Evolutionary conservation across 768 basidiomycete species (phyloP).

Genomic region (Termitomyces sp.): DNA sequence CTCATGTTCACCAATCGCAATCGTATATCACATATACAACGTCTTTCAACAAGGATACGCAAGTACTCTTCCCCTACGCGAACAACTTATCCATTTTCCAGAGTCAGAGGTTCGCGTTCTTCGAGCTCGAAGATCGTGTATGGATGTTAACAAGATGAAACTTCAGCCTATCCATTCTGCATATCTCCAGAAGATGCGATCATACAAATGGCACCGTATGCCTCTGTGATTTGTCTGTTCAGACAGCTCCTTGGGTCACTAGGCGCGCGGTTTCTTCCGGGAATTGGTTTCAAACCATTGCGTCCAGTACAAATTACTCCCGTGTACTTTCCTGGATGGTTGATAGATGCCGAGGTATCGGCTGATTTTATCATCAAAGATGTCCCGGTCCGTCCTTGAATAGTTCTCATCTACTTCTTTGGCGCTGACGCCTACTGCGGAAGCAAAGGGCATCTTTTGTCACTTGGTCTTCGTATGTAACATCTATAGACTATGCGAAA

Average conservation of each 20-base stretch:
- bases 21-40: constrained; percentile 12
- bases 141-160: neutral
- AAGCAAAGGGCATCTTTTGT: constrained; percentile 28
- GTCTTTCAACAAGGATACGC: neutral
- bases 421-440: neutral
- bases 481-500: neutral
- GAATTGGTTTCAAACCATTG: constrained; percentile 30
- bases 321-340: constrained; percentile 61
- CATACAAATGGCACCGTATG: constrained; percentile 27
- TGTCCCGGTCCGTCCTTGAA: constrained; percentile 18
- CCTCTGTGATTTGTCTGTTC: constrained; percentile 20
- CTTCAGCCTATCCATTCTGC: constrained; percentile 46
- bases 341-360: constrained; percentile 49
- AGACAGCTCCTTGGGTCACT: constrained; percentile 21
- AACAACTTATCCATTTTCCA: constrained; percentile 23
- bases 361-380: constrained; percentile 24
- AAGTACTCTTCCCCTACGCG: constrained; percentile 7
- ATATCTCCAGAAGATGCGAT: constrained; percentile 42
- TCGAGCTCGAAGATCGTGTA: neutral
- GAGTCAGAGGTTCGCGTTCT: constrained; percentile 28
- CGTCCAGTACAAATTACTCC: constrained; percentile 43
- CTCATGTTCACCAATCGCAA: no score
- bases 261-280: constrained; percentile 31
- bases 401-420: neutral
- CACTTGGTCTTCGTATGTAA: constrained; percentile 43